Percentiles rank a stretch among this genome's conserved stretches.
Evolutionary conservation across 208 protist species (phyloP).

Genomic region (Phytomonas sp.): DNA sequence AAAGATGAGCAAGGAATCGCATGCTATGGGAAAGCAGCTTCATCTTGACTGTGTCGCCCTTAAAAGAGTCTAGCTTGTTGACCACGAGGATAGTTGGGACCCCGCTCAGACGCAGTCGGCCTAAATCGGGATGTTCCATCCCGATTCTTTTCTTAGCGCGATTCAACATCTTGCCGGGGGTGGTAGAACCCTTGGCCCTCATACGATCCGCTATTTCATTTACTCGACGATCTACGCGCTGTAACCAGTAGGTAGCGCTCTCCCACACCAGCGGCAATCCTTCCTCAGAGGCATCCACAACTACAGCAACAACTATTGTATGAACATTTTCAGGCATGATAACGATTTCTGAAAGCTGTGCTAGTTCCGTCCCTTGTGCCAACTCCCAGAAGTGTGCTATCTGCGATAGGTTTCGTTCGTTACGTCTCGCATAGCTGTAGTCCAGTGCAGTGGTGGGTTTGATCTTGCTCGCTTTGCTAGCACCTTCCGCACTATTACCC

Average conservation of each 20-base stretch:
- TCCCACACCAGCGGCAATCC: slow-evolving; percentile 53
- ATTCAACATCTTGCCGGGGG: slow-evolving; percentile 66
- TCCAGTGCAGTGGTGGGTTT: slow-evolving; percentile 87
- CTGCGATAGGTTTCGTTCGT: slow-evolving; percentile 69
- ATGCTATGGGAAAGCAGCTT: slow-evolving; percentile 58
- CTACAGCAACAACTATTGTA: slow-evolving; percentile 51
- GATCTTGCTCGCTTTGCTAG: slow-evolving; percentile 25
- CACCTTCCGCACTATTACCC: background rate
- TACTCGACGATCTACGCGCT: slow-evolving; percentile 58
- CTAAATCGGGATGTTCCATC: slow-evolving; percentile 60
- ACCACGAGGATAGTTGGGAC: slow-evolving; percentile 79
- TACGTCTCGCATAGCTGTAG: slow-evolving; percentile 72
- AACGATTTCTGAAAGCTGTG: slow-evolving; percentile 80
- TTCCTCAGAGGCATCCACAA: slow-evolving; percentile 58
- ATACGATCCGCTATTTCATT: slow-evolving; percentile 66
- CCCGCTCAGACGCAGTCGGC: slow-evolving; percentile 67
- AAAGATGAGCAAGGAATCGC: slow-evolving; percentile 76
- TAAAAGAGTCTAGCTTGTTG: slow-evolving; percentile 80
- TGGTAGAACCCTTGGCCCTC: slow-evolving; percentile 62
- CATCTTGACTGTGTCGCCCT: slow-evolving; percentile 37
- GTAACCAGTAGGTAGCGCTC: slow-evolving; percentile 64
- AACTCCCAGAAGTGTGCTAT: slow-evolving; percentile 90
- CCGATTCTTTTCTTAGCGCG: slow-evolving; percentile 58
- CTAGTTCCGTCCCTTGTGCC: slow-evolving; percentile 71
- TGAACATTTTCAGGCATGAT: slow-evolving; percentile 85